Evolutionary conservation across 139 green algal species (phyloP), one percentile per base, ranked within the genome.

Genomic region (Pleodorina starrii): DNA sequence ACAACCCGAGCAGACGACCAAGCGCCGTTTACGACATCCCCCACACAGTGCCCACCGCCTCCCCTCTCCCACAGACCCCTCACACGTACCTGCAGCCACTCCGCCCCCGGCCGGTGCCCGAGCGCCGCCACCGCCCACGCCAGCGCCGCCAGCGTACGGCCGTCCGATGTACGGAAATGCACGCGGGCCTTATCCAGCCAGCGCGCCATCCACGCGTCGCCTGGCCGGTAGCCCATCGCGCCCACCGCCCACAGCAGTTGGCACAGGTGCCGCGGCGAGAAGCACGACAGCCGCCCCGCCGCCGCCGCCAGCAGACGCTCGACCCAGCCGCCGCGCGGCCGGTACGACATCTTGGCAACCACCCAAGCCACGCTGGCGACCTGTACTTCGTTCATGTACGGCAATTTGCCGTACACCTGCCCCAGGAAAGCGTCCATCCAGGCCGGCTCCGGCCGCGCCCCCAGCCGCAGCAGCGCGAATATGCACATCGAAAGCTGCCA

Each of bases 181-280:
- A 0, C 60, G 19, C 29, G 42, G 21, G 81, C 81, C 81, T 78
- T 78, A 19, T 46, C 60, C 43, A 68, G 43, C 81, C 60, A 77
- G 6, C 81, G 60, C 7, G 14, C 60, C 60, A 68, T 78, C 81
- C 81, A 87, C 9, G 35, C 60, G 2, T 19, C 44, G 19, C 21
- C n/a, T n/a, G 81, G 81, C 43, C 1, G 44, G 63, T 78, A 87
- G 42, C 81, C 60, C 81, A 87, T 66, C 16, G 17, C 19, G 5
- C 17, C 81, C 42, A 87, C 60, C 44, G 81, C 81, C 81, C 81
- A 77, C 81, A 87, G 43, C 63, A 87, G 63, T 60, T 87, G 60
- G 2, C 38, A 54, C 17, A 87, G 81, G 43, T 78, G 59, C 17
- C 63, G 44, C 1, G 81, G 60, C 2, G 43, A 42, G 59, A 63